phyloP scores from a whole-genome alignment of 371 early-diverging fungal genomes.

The Funneliformis caledonium region DNA sequence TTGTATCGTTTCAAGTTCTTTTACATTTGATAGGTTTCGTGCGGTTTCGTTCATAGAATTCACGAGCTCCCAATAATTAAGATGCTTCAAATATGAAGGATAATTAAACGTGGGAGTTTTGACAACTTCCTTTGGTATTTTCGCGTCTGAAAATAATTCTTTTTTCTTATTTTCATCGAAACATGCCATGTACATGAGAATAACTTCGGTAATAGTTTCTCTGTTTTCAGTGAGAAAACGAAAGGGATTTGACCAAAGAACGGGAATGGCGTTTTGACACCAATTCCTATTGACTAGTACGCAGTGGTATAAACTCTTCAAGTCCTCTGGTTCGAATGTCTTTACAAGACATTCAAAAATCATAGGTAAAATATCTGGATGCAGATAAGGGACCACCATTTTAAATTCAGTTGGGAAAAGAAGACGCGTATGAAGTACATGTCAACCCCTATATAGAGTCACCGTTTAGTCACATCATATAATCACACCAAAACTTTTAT shows the following conservation, averaged over 20 bases:
- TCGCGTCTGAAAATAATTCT: background rate
- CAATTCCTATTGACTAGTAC: constrained; percentile 9
- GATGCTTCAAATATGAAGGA: background rate
- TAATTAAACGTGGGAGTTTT: background rate
- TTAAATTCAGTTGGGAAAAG: no score
- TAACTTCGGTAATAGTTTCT: background rate
- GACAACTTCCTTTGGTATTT: background rate
- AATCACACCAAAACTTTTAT: no score
- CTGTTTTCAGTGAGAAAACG: background rate
- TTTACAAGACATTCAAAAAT: no score
- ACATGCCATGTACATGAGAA: background rate
- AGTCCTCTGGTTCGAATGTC: no score
- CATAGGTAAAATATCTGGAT: no score
- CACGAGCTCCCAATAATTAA: background rate
- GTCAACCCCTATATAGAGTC: no score
- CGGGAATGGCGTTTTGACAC: background rate
- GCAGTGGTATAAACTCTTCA: background rate
- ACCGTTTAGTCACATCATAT: no score
- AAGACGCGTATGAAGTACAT: no score
- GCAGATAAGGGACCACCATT: no score
- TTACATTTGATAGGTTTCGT: no score
- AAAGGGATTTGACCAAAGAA: constrained; percentile 18
- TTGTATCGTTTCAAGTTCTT: no score
- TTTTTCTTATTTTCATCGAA: background rate
- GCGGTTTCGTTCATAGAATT: no score